Base-by-base conservation (phyloP, 2,329 filamentous ascomycete genomes). In the Erysiphe pulchra region DNA sequence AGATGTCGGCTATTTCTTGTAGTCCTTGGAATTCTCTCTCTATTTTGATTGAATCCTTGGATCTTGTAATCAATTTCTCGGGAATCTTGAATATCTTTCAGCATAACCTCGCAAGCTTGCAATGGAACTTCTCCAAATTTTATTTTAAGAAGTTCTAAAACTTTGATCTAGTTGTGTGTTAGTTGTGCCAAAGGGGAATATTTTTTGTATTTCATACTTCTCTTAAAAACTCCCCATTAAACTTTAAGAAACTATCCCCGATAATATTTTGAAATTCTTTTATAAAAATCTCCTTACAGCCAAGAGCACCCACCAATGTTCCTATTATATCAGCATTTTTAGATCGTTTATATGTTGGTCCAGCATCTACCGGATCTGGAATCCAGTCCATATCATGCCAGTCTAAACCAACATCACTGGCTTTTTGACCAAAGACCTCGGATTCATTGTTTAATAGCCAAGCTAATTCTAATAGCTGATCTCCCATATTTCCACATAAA, bases 21-120 rank as follows among this genome's bases (percentile, higher is more conserved):
- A 53, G 52, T 46, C 41, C 40, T 50, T 11, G 52, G 48, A 30
- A 54, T 51, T 47, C 56, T 59, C 46, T 54, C 44, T 43, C 54
- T 47, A 49, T 45, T 52, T 46, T 53, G 49, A 50, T 60, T 55
- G 24, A 67, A 54, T 8, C 60, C 57, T 55, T 67, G 62, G 36
- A 64, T 65, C 47, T 67, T 69, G 8, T 67, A 63, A 56, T 94
- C 81, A 48, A 92, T 73, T 38, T 73, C 70, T 49, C 70, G 69
- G 1, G 85, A 92, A 56, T 94, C 86, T 51, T 80, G 71, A 33
- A 95, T 80, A 58, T 98, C 90, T 51, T 80, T 82, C 47, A 98
- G 72, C 90, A 98, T 98, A 55, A 98, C 90, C 57, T 98, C 87
- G 60, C 86, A 94, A 43, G 82, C 81, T 58, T 95, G 90, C 41